Base-by-base conservation (phyloP, 2,329 filamentous ascomycete genomes). In the Paecilomyces sp. region DNA sequence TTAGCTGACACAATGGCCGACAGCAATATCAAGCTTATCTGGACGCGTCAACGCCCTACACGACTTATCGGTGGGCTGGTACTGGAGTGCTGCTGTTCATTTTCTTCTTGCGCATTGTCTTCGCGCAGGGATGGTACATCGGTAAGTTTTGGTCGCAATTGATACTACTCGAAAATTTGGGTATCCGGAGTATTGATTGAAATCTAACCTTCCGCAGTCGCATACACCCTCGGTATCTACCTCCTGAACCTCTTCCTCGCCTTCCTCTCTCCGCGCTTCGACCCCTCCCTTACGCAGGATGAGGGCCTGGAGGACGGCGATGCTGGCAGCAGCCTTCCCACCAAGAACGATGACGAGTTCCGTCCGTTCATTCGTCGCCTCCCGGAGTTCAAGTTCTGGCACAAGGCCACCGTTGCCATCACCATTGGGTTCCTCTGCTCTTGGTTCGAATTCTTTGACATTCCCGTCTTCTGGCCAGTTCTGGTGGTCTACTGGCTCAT, bases 311-410 rank as follows among this genome's bases (percentile, higher is more conserved):
- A 99, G 78, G 93, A 97, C 69, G 94, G 94, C 62, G 84, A 91
- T 15, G 86, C 86, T 30, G 88, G 88, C 58, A 85, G 86, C 28
- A 72, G 69, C 61, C 86, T 99, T 52, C 94, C 94, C 25, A 97
- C 92, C 60, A 97, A 96, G 80, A 88, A 91, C 69, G 93, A 97
- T 72, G 92, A 99, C 72, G 94, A 99, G 80, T 99, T 99, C 82
- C 87, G 92, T 64, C 94, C 94, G 3, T 99, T 99, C 73, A 97
- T 99, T 74, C 87, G 94, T 71, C 86, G 94, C 62, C 86, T 99
- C 25, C 94, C 94, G 59, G 94, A 99, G 79, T 99, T 99, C 85
- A 99, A 99, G 84, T 99, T 99, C 83, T 99, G 94, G 94, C 91
- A 97, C 80, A 89, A 90, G 70, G 92, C 93, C 58, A 97, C 93